Base-by-base conservation (phyloP, 805 yeast genomes). In the Maudiozyma saulgeensis region DNA sequence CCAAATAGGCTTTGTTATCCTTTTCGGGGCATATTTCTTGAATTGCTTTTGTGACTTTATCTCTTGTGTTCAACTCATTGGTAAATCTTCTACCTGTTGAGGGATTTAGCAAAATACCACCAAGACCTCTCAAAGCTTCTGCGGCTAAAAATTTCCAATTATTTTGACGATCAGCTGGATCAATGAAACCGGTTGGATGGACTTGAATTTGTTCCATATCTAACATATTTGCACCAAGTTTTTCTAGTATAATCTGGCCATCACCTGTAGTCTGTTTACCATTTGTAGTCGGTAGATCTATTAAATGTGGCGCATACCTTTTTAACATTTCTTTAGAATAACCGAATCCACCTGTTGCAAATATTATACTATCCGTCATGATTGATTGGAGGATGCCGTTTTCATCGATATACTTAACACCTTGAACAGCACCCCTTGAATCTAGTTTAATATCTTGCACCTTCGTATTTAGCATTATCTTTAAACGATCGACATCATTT, bases 321-420 rank as follows among this genome's bases (percentile, higher is more conserved):
- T 64, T 55, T 16, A 80, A 52, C 57, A 70, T 53, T 41, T 68
- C 68, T 40, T 66, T 63, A 1, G 73, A 64, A 46, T 59, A 64
- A 4, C 79, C 75, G 57, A 68, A 79, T 2, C 85, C 85, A 44
- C 85, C 85, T 3, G 84, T 76, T n/a, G 82, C 81, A 44, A 80
- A 64, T 0, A 80, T 70, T 2, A 80, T 70, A 44, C 65, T 58
- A 11, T 56, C 46, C 0, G 75, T 62, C 12, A 58, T 50, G 3
- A 70, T 56, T 35, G 48, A 49, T 18, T 56, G 58, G n/a, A 46
- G 54, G 31, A 55, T 58, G n/a, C 67, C 66, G 2, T 59, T 51
- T 2, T 56, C 49, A 46, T 68, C 68, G 11, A 60, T 52, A 54
- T 74, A 77, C 21, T 69, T 68, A 4, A 80, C 68, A 7, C 79